Percentiles rank a stretch among this genome's conserved stretches.
Conservation (phyloP, 768 basidiomycete species). For the Trametes maxima region DNA sequence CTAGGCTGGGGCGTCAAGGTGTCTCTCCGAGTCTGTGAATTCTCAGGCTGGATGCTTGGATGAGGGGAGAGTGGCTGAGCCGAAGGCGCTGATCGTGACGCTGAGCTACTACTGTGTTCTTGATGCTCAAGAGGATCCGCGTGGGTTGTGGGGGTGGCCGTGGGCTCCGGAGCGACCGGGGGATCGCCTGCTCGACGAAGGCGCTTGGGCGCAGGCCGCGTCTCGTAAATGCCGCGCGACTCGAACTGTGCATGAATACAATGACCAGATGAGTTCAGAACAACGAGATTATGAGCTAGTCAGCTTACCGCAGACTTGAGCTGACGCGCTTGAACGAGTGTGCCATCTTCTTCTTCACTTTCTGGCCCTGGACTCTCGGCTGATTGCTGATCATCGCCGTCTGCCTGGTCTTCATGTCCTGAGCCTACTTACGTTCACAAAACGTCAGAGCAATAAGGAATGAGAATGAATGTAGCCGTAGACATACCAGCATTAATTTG, state of each 20-base stretch:
- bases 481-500: no score
- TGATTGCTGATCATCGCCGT: background rate
- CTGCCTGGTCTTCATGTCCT: background rate
- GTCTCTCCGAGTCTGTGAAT: no score
- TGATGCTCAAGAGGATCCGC: no score
- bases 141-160: no score
- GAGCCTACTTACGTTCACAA: background rate
- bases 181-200: no score
- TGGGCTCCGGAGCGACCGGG: no score
- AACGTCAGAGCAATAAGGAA: background rate
- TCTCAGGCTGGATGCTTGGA: no score
- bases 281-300: background rate
- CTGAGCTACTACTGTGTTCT: no score
- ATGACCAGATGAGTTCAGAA: background rate
- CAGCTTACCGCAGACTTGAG: background rate
- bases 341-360: constrained; percentile 2
- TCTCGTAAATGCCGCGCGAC: background rate
- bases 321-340: background rate
- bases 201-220: background rate
- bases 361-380: background rate
- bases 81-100: no score
- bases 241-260: background rate
- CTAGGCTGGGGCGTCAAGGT: no score
- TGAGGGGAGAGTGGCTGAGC: no score
- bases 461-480: no score